Conservation (phyloP, 176 grass and related monocot genomes). For the Avena eriantha region DNA sequence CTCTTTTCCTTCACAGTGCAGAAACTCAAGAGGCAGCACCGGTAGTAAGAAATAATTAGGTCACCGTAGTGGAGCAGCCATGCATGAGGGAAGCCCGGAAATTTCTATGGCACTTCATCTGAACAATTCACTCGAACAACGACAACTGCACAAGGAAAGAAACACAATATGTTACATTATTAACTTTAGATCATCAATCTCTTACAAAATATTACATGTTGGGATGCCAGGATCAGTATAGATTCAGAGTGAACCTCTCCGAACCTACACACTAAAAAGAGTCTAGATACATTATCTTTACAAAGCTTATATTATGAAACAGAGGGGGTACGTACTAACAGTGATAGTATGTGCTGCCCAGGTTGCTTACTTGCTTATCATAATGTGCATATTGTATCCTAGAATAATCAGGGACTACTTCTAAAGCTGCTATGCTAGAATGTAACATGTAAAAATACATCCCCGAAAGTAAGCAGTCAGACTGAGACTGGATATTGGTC, state of each 20-base stretch:
- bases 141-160: constrained; percentile 50
- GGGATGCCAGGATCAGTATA: constrained; percentile 49
- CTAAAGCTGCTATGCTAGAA: background rate
- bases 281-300: constrained; percentile 58
- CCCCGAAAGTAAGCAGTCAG: background rate
- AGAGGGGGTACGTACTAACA: constrained; percentile 12
- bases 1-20: too few species aligned
- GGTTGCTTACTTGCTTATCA: constrained; percentile 59
- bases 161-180: background rate
- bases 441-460: background rate
- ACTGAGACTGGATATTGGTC: background rate
- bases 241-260: too few species aligned
- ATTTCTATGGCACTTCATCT: constrained; percentile 77
- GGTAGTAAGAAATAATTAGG: too few species aligned
- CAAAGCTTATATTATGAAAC: constrained; percentile 7
- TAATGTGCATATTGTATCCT: constrained; percentile 72
- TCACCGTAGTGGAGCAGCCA: constrained; percentile 61
- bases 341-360: background rate
- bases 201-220: constrained; percentile 66
- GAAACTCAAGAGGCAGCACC: too few species aligned
- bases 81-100: constrained; percentile 62
- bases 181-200: background rate
- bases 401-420: constrained; percentile 49
- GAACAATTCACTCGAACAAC: constrained; percentile 79
- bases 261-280: constrained; percentile 40